Evolutionary conservation across 2,329 filamentous ascomycete species (phyloP).

Genomic region (Aureobasidium zeae): DNA sequence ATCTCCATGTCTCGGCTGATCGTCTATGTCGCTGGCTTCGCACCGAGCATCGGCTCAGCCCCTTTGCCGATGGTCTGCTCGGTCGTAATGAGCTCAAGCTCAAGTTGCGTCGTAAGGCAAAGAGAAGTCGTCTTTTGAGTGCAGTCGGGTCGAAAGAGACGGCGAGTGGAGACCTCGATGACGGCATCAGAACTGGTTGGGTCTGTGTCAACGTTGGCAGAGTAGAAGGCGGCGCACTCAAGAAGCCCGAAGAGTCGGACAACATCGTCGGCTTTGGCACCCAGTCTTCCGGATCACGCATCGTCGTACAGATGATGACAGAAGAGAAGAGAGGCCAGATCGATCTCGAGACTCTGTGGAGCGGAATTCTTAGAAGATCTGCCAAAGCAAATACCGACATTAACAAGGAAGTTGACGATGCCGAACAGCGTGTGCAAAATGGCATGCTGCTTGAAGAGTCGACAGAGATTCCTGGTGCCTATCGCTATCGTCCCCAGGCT

Average conservation of each 20-base stretch:
- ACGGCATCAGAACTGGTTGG: conserved; percentile 89
- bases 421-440: conserved; percentile 5
- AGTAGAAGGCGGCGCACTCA: conserved; percentile 58
- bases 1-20: conserved; percentile 84
- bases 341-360: conserved; percentile 58
- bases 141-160: conserved; percentile 52
- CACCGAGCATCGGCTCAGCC: conserved; percentile 59
- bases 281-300: conserved; percentile 45
- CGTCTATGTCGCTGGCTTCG: conserved; percentile 82
- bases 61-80: conserved; percentile 77
- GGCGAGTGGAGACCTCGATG: conserved; percentile 56
- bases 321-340: conserved; percentile 60
- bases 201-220: conserved; percentile 84
- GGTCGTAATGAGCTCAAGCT: conserved; percentile 87
- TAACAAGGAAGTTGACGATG: conserved; percentile 10
- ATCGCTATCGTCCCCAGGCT: conserved; percentile 8
- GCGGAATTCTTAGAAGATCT: conserved; percentile 36
- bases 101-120: conserved; percentile 69
- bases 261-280: conserved; percentile 70
- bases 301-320: conserved; percentile 64
- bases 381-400: conserved; percentile 27
- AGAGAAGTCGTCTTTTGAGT: conserved; percentile 71
- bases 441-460: conserved; percentile 13
- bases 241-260: conserved; percentile 21
- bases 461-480: neutral